Conservation (phyloP, 2,329 filamentous ascomycete species). For the Apiospora arundinis region DNA sequence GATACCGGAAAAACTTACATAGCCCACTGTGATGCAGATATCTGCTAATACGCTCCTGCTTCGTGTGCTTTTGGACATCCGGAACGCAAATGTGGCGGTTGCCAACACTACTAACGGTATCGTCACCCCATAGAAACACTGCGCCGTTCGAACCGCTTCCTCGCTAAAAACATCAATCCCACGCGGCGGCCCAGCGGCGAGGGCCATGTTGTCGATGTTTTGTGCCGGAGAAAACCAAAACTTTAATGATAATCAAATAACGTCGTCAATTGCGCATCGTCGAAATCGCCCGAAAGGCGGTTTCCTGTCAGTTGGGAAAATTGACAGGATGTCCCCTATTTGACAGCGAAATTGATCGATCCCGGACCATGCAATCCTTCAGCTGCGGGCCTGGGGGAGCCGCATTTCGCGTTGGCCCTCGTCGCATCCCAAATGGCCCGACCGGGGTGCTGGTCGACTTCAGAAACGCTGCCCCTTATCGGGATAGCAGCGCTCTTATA, state of each 20-base stretch:
- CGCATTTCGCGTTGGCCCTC: too few relatives aligned
- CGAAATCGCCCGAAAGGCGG: too few relatives aligned
- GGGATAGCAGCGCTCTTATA: too few relatives aligned
- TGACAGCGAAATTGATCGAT: too few relatives aligned
- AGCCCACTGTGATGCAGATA: not conserved
- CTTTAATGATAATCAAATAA: not conserved
- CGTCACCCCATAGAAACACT: not conserved
- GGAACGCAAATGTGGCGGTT: not conserved
- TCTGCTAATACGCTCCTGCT: not conserved
- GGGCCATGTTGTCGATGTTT: not conserved
- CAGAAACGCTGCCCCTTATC: too few relatives aligned
- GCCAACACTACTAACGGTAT: not conserved
- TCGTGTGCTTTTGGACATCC: not conserved
- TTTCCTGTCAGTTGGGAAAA: too few relatives aligned
- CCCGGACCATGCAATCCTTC: too few relatives aligned
- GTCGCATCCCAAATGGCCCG: too few relatives aligned
- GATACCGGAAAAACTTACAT: not conserved
- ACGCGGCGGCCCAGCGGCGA: not conserved
- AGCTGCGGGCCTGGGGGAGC: too few relatives aligned
- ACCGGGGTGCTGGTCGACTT: too few relatives aligned
- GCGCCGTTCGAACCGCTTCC: not conserved
- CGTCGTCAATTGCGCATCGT: too few relatives aligned
- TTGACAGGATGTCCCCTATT: too few relatives aligned
- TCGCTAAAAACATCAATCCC: not conserved
- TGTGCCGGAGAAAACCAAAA: not conserved